These are phyloP conservation scores for Cerioporus squamosus DNA, from an alignment of 1,284 basidiomycete genomes.

Conservation along the genomic window DNA sequence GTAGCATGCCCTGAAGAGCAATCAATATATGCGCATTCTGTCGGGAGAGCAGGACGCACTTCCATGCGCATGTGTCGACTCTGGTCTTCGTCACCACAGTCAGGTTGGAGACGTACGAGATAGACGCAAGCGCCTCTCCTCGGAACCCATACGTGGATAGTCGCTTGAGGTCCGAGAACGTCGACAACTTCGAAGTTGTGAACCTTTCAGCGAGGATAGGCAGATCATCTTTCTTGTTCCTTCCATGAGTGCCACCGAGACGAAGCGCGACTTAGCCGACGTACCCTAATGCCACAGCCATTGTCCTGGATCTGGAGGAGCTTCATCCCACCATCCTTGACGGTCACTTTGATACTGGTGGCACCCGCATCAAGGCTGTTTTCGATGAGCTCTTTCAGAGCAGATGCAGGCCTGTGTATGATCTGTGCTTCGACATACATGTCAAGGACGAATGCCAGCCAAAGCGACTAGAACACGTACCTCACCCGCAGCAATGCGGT, in stretches of 20 bases:
- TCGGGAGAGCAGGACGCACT: slow-evolving; percentile 53
- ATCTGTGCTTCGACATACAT: slow-evolving; percentile 59
- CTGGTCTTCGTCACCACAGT: slow-evolving; percentile 90
- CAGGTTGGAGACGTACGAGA: slow-evolving; percentile 93
- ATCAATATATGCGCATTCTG: not conserved
- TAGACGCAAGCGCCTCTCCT: slow-evolving; percentile 96
- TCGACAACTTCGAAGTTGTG: slow-evolving; percentile 92
- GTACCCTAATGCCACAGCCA: slow-evolving; percentile 89
- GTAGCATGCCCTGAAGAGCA: slow-evolving; percentile 72
- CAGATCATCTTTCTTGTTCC: slow-evolving; percentile 66
- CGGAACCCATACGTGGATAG: slow-evolving; percentile 96
- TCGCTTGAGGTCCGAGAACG: slow-evolving; percentile 86
- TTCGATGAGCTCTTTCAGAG: slow-evolving; percentile 96
- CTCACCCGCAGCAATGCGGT: slow-evolving; percentile 84
- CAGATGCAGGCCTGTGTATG: slow-evolving; percentile 95
- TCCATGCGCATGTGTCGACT: slow-evolving; percentile 85
- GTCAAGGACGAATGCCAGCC: not conserved
- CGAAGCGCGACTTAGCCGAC: slow-evolving; percentile 22
- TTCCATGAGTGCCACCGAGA: not conserved
- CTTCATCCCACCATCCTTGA: slow-evolving; percentile 97
- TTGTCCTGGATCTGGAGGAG: slow-evolving; percentile 97
- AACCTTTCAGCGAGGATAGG: slow-evolving; percentile 94
- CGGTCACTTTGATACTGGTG: slow-evolving; percentile 84
- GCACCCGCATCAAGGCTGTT: slow-evolving; percentile 94
- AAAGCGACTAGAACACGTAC: slow-evolving; percentile 38